Evolutionary conservation across 2,329 filamentous ascomycete genomes (phyloP).

Genomic region (Xylaria arbuscula): DNA sequence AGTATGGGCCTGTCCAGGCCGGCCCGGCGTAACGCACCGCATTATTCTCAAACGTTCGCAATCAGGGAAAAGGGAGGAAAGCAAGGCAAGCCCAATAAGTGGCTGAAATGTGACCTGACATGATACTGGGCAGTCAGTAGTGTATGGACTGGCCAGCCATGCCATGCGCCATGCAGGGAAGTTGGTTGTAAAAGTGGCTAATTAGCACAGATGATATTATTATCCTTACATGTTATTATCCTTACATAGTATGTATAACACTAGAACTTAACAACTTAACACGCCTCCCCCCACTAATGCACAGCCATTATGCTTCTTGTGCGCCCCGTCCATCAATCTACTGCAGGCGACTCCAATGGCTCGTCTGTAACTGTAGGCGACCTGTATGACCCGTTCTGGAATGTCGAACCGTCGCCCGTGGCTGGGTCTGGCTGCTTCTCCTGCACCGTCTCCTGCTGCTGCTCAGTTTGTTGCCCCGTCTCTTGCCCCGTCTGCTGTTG

Average conservation of each 20-base stretch:
- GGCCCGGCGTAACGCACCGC: slow-evolving; percentile 6
- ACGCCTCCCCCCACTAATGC: neutral
- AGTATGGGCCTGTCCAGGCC: neutral
- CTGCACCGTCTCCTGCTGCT: neutral
- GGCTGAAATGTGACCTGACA: slow-evolving; percentile 14
- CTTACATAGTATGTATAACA: neutral
- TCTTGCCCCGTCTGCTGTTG: neutral
- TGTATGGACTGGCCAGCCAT: too few species aligned
- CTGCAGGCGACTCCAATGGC: slow-evolving; percentile 41
- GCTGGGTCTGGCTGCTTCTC: slow-evolving; percentile 6
- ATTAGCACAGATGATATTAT: slow-evolving; percentile 22
- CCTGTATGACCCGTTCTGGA: slow-evolving; percentile 21
- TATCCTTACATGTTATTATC: slow-evolving; percentile 5
- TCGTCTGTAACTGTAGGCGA: slow-evolving; percentile 24
- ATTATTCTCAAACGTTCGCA: slow-evolving; percentile 27
- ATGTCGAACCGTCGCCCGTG: slow-evolving; percentile 26
- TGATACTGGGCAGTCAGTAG: slow-evolving; percentile 14
- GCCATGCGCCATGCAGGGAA: neutral
- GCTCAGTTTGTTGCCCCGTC: neutral
- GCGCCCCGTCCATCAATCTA: slow-evolving; percentile 40
- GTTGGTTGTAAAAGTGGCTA: slow-evolving; percentile 12
- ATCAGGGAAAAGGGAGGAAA: neutral
- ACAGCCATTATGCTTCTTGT: neutral
- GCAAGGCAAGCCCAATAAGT: slow-evolving; percentile 8
- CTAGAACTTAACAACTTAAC: neutral